Conservation (phyloP, 2,329 filamentous ascomycete genomes). For the Aureobasidium sp. region DNA sequence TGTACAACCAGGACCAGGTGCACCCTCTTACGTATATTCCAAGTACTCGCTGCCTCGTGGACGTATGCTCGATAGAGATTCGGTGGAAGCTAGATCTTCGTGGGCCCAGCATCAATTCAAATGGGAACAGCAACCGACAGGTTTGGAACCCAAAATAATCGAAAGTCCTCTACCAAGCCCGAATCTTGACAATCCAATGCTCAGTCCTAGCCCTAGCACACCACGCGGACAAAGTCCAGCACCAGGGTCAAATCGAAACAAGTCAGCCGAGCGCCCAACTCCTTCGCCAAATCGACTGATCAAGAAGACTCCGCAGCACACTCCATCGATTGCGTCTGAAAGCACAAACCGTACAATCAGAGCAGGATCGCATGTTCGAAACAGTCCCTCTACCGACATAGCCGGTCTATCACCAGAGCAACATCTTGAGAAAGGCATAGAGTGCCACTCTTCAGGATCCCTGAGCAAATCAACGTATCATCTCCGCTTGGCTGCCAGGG, state of each 20-base stretch:
- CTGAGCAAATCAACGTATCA: slow-evolving; percentile 95
- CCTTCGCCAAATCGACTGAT: slow-evolving; percentile 2
- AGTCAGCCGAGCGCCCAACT: slow-evolving; percentile 26
- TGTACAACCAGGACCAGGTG: slow-evolving; percentile 42
- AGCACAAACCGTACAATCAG: slow-evolving; percentile 40
- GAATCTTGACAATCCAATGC: not conserved
- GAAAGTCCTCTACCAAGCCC: slow-evolving; percentile 7
- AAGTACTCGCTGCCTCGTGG: slow-evolving; percentile 80
- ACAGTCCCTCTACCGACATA: slow-evolving; percentile 20
- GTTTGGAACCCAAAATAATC: not conserved
- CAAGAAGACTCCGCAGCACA: slow-evolving; percentile 21
- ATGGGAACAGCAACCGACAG: slow-evolving; percentile 45
- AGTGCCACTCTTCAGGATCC: slow-evolving; percentile 79
- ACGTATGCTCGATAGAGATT: slow-evolving; percentile 65
- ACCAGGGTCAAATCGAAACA: slow-evolving; percentile 22
- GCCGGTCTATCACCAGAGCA: slow-evolving; percentile 76
- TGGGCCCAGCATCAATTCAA: slow-evolving; percentile 46
- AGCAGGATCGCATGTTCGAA: slow-evolving; percentile 34
- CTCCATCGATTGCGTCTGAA: slow-evolving; percentile 28
- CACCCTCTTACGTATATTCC: slow-evolving; percentile 76
- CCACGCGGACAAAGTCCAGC: slow-evolving; percentile 9
- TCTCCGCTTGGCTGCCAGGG: slow-evolving; percentile 77
- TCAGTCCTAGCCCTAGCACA: not conserved
- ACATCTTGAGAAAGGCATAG: slow-evolving; percentile 83
- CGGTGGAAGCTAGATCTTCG: slow-evolving; percentile 51